Evolutionary conservation across 768 basidiomycete genomes (phyloP).

Genomic region (Russula sp.): DNA sequence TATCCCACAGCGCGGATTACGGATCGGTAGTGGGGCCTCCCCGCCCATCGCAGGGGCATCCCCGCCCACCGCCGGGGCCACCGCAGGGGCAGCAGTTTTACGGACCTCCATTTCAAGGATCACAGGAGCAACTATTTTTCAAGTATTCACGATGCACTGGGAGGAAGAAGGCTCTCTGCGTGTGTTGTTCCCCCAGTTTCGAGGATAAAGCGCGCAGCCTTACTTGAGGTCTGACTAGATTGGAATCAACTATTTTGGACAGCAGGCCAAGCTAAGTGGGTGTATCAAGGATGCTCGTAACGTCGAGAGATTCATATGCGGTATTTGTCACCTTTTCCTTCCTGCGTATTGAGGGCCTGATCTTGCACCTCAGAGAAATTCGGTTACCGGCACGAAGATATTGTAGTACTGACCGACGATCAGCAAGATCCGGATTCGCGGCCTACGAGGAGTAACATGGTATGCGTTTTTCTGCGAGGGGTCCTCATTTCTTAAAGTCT

Average conservation of each 20-base stretch:
- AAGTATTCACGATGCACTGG: slow-evolving; percentile 54
- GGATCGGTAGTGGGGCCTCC: slow-evolving; percentile 27
- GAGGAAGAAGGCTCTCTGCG: slow-evolving; percentile 48
- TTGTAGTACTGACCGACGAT: slow-evolving; percentile 55
- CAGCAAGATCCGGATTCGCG: slow-evolving; percentile 35
- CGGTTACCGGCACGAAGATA: slow-evolving; percentile 48
- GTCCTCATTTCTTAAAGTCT: neutral
- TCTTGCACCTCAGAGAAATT: slow-evolving; percentile 33
- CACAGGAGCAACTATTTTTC: slow-evolving; percentile 37
- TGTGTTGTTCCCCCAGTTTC: slow-evolving; percentile 28
- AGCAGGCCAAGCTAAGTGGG: slow-evolving; percentile 39
- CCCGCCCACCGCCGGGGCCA: neutral
- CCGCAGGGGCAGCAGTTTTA: slow-evolving; percentile 38
- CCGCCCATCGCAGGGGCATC: slow-evolving; percentile 26
- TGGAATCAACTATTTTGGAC: slow-evolving; percentile 49
- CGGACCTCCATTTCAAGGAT: slow-evolving; percentile 39
- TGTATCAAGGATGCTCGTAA: slow-evolving; percentile 60
- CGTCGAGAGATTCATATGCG: slow-evolving; percentile 42
- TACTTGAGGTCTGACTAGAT: slow-evolving; percentile 32
- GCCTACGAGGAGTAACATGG: slow-evolving; percentile 52
- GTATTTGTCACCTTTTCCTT: slow-evolving; percentile 23
- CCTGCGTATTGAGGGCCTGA: neutral
- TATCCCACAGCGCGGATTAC: slow-evolving; percentile 1
- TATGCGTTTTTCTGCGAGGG: slow-evolving; percentile 20
- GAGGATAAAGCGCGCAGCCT: neutral